Percentiles rank a stretch among this genome's conserved stretches.
Conservation (phyloP, 2,329 filamentous ascomycete species). For the Pestalotiopsis fici region DNA sequence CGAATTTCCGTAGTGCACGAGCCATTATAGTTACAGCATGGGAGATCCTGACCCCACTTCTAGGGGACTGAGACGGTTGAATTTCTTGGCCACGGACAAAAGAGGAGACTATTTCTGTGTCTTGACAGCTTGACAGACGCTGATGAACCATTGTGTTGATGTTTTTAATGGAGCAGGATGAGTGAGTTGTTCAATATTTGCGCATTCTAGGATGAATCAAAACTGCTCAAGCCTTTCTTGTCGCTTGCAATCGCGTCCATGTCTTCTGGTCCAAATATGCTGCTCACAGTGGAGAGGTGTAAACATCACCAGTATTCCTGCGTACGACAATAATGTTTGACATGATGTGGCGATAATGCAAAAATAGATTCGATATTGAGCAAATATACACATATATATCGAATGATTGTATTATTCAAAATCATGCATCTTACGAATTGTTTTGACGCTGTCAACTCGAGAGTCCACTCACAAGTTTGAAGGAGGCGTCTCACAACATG, state of each 20-base stretch:
- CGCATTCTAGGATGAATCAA: no score
- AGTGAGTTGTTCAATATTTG: no score
- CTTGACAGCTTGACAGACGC: background rate
- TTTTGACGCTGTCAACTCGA: background rate
- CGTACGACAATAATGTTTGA: no score
- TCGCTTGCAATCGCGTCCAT: no score
- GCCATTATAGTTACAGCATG: background rate
- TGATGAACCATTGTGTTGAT: background rate
- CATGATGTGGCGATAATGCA: no score
- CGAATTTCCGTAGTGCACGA: background rate
- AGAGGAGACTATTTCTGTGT: background rate
- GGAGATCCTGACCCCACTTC: background rate
- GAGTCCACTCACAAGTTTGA: slow-evolving; percentile 5
- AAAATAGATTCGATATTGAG: no score
- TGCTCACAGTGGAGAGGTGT: no score
- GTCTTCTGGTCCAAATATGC: no score
- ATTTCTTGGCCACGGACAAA: background rate
- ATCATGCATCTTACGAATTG: background rate
- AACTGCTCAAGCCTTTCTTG: no score
- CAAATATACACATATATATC: background rate
- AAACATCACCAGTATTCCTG: no score
- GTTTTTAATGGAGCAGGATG: background rate
- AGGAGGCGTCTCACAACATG: slow-evolving; percentile 6
- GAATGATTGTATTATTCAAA: background rate
- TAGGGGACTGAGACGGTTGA: background rate